Base-by-base conservation (phyloP, 257 asterid species). In the Plantago major region DNA sequence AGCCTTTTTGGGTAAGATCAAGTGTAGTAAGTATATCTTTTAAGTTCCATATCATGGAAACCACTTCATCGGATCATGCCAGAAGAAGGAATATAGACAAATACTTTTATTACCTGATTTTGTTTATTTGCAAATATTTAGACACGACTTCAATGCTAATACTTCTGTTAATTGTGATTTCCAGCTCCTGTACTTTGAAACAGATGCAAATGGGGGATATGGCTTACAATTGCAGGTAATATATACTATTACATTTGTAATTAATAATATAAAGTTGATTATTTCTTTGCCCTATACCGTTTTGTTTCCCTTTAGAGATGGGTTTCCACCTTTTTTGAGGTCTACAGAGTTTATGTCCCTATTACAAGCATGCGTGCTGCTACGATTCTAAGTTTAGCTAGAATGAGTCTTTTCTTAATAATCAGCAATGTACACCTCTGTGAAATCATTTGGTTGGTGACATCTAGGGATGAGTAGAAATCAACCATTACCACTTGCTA, bases 141-240 rank as follows among this genome's bases (percentile, higher is more conserved):
- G 42, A 30, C 38, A 10, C 15, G 33, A 42, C 19, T 42, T 58
- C 7, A 18, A 13, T 43, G 30, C 55, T 67, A 51, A 67, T 30
- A 38, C 56, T 42, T 33, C 26, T 55, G 14, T 45, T 67, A 46
- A 40, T 9, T 61, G 49, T 57, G 51, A 64, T 62, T 79, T 74
- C 69, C 90, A 83, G 90, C 86, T 83, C 33, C 67, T 83, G 42
- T 80, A 80, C 72, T 83, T 83, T 18, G 90, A 83, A 70, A 82
- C 78, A 42, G 90, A 80, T 62, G 67, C 72, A 65, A 71, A 76
- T 75, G 90, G 84, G 17, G 90, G 90, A 48, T 80, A 76, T 50
- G 90, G 90, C 28, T 68, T 83, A 62, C 86, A 84, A 11, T 78
- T 83, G 75, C 90, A 83, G 90, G 90, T 83, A 76, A 54, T 45